Base-by-base conservation (phyloP, 345 rosid species). In the Salix suchowensis region DNA sequence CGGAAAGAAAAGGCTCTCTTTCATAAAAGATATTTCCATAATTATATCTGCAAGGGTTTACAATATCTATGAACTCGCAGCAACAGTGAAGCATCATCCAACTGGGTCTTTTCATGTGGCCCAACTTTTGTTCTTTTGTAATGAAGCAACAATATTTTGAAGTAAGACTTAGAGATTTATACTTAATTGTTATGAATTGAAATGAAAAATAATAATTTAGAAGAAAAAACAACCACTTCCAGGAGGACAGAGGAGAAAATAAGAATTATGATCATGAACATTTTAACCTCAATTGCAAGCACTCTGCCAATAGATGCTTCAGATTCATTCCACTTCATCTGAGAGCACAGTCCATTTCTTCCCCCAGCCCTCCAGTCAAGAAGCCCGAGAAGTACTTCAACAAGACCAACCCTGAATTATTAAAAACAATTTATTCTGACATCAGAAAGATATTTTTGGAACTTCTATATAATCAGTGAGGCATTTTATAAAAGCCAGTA, bases 351-450 rank as follows among this genome's bases (percentile, higher is more conserved):
- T 42, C 98, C 98, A 79, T 88, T 88, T 75, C 92, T 90, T 66
- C 99, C 97, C 3, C 96, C 98, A 36, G 95, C 86, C 76, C 98
- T 91, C 99, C 99, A 93, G 81, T 96, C 99, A 85, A 96, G 98
- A 78, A 96, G 88, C 68, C 97, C 99, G 67, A 96, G 97, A 78
- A 96, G 98, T 68, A 96, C 93, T 69, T 93, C 98, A 64, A 93
- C 91, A 72, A 96, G 97, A 69, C 98, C 99, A 70, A 89, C 99
- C 90, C 99, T 96, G 77, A 80, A 84, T 75, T 10, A 44, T 55
- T 54, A 50, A 74, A 74, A 66, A 34, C 70, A 58, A 60, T 30
- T 34, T 12, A 15, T 11, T 42, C 65, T 46, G 42, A 24, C 3
- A 64, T 42, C 5, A 44, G 61, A 19, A 73, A 40, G 65, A n/a